Conservation (phyloP, 1,284 basidiomycete genomes). For the Ganoderma leucocontextum region DNA sequence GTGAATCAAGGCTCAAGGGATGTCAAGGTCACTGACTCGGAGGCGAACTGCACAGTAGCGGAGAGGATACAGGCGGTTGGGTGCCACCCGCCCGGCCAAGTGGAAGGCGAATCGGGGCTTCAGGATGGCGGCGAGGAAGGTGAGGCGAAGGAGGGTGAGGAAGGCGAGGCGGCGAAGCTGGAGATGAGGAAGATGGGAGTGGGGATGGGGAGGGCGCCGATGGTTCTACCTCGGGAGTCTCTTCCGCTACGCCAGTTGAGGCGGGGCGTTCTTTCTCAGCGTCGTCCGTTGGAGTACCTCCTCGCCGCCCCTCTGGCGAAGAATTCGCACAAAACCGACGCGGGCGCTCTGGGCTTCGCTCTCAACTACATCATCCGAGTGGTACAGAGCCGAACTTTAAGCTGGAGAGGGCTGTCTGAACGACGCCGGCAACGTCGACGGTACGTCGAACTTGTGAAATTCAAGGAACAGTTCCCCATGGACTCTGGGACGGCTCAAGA, state of each 20-base stretch:
- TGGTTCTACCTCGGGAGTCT: not conserved
- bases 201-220: not conserved
- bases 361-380: not conserved
- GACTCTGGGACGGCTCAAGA: slow-evolving; percentile 4
- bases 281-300: slow-evolving; percentile 10
- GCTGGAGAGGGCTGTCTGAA: not conserved
- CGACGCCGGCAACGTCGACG: not conserved
- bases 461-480: not conserved
- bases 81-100: too few relatives aligned
- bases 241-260: not conserved
- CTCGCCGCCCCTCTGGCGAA: slow-evolving; percentile 2
- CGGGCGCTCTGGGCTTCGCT: not conserved
- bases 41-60: too few relatives aligned
- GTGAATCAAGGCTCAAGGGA: too few relatives aligned
- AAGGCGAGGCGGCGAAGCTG: not conserved
- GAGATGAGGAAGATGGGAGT: not conserved
- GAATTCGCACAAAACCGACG: not conserved
- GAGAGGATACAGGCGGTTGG: not conserved
- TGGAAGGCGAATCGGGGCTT: not conserved
- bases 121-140: not conserved
- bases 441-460: not conserved
- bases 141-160: not conserved
- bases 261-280: slow-evolving; percentile 9
- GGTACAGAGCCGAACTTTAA: not conserved
- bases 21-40: too few relatives aligned